A percentile compares a stretch with the other conserved stretches of the same genome.
phyloP scores from a whole-genome alignment of 352 stramenopile species.

The Phytophthora quininea region DNA sequence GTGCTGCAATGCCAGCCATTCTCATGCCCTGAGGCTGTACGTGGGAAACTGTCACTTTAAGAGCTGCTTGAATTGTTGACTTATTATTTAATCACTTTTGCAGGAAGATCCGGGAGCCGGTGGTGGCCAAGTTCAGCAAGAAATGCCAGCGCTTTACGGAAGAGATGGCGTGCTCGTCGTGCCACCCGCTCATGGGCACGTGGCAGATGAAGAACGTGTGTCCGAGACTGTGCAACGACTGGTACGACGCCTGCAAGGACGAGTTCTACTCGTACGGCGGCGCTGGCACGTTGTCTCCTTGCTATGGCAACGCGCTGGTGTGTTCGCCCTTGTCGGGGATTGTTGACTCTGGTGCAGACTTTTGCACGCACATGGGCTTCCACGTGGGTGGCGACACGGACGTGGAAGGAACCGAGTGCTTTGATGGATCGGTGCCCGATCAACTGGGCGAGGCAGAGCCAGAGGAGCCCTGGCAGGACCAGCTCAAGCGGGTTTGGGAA shows the following conservation, averaged over 20 bases:
- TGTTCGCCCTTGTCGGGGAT: constrained; percentile 77
- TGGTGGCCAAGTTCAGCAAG: constrained; percentile 76
- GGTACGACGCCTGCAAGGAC: constrained; percentile 69
- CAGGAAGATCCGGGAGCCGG: constrained; percentile 81
- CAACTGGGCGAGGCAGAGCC: constrained; percentile 60
- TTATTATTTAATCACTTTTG: not conserved
- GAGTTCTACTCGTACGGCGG: constrained; percentile 81
- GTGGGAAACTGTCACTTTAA: constrained; percentile 14
- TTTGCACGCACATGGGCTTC: constrained; percentile 84
- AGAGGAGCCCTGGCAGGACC: constrained; percentile 58
- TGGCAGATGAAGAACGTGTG: constrained; percentile 78
- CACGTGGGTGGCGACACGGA: constrained; percentile 71
- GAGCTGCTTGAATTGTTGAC: constrained; percentile 1
- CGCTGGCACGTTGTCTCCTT: constrained; percentile 64
- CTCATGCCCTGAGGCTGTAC: constrained; percentile 65
- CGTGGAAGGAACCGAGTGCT: constrained; percentile 77
- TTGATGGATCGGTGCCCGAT: constrained; percentile 77
- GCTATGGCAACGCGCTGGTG: constrained; percentile 84
- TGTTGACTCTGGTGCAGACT: constrained; percentile 54
- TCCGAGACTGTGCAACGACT: constrained; percentile 75
- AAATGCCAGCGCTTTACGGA: constrained; percentile 63
- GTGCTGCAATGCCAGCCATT: constrained; percentile 82
- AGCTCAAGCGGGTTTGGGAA: constrained; percentile 60
- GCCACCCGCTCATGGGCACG: constrained; percentile 81
- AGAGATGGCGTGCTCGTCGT: constrained; percentile 84